Conservation (phyloP, 2,329 filamentous ascomycete species). For the Grosmannia penicillata region DNA sequence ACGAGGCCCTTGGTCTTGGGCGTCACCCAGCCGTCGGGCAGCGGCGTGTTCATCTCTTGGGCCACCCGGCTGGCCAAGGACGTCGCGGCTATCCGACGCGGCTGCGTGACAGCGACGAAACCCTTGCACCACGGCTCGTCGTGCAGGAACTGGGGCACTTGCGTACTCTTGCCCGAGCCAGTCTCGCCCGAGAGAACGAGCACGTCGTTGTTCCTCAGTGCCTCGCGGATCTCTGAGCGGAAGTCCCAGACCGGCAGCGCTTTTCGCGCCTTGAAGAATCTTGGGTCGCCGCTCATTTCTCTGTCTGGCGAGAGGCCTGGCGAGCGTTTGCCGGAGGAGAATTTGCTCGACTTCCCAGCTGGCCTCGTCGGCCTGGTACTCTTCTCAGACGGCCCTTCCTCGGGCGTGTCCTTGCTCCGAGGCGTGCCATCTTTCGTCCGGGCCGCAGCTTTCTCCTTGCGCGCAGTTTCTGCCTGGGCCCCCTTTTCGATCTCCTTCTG, state of each 20-base stretch:
- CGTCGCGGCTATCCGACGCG: slow-evolving; percentile 82
- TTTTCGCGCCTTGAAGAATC: slow-evolving; percentile 34
- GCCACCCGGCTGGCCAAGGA: slow-evolving; percentile 80
- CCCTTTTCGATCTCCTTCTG: no score
- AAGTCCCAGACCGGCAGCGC: slow-evolving; percentile 70
- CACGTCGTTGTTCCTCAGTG: slow-evolving; percentile 37
- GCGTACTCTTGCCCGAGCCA: slow-evolving; percentile 91
- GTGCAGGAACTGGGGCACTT: slow-evolving; percentile 82
- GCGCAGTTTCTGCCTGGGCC: no score
- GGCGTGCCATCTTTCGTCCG: no score
- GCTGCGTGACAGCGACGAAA: slow-evolving; percentile 87
- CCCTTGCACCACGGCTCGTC: slow-evolving; percentile 74
- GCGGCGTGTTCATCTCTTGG: slow-evolving; percentile 50
- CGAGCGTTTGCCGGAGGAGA: no score
- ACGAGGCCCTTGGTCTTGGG: slow-evolving; percentile 36
- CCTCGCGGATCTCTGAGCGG: slow-evolving; percentile 50
- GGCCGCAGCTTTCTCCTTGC: no score
- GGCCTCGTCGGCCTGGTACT: no score
- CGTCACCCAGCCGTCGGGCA: slow-evolving; percentile 17
- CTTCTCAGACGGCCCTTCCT: no score
- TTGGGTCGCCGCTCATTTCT: slow-evolving; percentile 4
- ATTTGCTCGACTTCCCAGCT: no score
- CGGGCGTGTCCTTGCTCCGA: no score
- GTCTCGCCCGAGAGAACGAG: slow-evolving; percentile 86
- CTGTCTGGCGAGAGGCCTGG: not conserved